Base-by-base conservation (phyloP, 805 yeast species). In the Candida vartiovaarae region DNA sequence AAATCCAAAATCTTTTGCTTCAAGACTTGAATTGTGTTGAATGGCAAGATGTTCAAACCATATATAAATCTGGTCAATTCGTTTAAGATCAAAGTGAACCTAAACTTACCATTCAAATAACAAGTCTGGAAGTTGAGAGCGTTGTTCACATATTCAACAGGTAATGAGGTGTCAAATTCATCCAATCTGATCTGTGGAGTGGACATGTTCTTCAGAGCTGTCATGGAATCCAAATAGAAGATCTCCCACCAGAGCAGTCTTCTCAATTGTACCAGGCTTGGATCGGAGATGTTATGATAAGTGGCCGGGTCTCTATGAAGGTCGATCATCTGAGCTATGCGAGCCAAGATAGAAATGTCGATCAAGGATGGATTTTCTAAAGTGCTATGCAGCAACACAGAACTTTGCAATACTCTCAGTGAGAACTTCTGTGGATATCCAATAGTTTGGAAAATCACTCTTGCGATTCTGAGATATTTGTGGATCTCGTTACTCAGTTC, bases 241-340 rank as follows among this genome's bases (percentile, higher is more conserved):
- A 80, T 74, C 33, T 77, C 79, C 84, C 84, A 80, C 84, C 84
- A 80, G n/a, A 80, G 56, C 42, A 77, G 55, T 55, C 84, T 66
- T 57, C 81, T 65, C 39, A 71, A 65, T 47, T 76, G 78, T 6
- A 79, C 70, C 24, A 70, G 64, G 41, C 68, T 70, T 55, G 67
- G 63, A 48, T 76, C 75, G 3, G 68, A 64, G 32, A 76, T 67
- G 34, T 72, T 68, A 46, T 78, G 74, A 37, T 73, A 70, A 1
- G 68, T 61, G n/a, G 73, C 65, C 4, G 84, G 84, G 53, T 80
- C 85, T 54, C 79, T 72, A 51, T 80, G 78, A 32, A 80, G 56
- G 42, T 76, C 76, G 30, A 76, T 62, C 36, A 73, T 64, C 51
- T 78, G 80, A 1, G 82, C 80, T 47, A 75, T 73, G 36, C 83